Evolutionary conservation across 768 basidiomycete genomes (phyloP).

Genomic region (Termitomyces sp.): DNA sequence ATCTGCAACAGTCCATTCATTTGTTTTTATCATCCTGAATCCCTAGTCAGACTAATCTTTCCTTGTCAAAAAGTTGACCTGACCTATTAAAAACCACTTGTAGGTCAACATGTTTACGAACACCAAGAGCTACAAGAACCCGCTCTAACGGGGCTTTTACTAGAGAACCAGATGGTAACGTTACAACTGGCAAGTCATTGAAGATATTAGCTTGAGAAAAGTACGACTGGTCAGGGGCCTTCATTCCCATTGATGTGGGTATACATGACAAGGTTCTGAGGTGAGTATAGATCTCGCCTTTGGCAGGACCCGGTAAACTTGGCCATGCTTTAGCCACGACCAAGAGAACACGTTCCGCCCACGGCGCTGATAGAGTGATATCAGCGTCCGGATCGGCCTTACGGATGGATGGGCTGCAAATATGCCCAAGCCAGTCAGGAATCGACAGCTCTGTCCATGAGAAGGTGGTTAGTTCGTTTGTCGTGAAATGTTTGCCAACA

Average conservation of each 20-base stretch:
- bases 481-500: slow-evolving; percentile 54
- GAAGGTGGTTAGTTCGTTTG: slow-evolving; percentile 48
- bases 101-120: slow-evolving; percentile 87
- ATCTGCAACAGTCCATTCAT: slow-evolving; percentile 84
- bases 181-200: slow-evolving; percentile 79
- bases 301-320: slow-evolving; percentile 42
- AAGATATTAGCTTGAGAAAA: slow-evolving; percentile 86
- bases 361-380: slow-evolving; percentile 56
- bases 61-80: slow-evolving; percentile 7
- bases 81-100: slow-evolving; percentile 90
- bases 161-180: slow-evolving; percentile 52
- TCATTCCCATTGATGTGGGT: slow-evolving; percentile 72
- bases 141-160: slow-evolving; percentile 73
- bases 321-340: slow-evolving; percentile 71
- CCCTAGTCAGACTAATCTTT: background rate
- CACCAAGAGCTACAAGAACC: slow-evolving; percentile 66
- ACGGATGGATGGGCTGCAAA: slow-evolving; percentile 42
- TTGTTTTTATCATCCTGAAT: slow-evolving; percentile 78
- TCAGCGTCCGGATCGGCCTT: slow-evolving; percentile 47
- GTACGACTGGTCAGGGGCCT: slow-evolving; percentile 66
- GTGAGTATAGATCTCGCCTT: slow-evolving; percentile 40
- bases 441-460: slow-evolving; percentile 77
- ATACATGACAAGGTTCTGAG: slow-evolving; percentile 54
- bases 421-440: slow-evolving; percentile 66
- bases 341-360: slow-evolving; percentile 76